These are phyloP conservation scores for Filosporella fistucella DNA, from an alignment of 495 filamentous ascomycete genomes.

Conservation along the genomic window DNA sequence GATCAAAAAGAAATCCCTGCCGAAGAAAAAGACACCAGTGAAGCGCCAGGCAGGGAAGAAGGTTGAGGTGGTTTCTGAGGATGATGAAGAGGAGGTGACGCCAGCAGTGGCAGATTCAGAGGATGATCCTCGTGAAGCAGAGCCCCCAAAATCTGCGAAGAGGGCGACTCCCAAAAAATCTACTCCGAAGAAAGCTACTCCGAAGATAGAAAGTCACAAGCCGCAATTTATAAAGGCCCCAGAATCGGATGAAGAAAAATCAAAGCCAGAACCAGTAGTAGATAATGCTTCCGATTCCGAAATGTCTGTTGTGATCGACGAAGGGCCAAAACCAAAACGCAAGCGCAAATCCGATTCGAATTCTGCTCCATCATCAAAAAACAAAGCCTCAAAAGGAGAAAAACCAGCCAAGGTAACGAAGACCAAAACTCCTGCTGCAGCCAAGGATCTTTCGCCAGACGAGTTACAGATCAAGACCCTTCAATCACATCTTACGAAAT, in stretches of 20 bases:
- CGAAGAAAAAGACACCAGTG: not conserved
- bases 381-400: slow-evolving; percentile 13
- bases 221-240: not conserved
- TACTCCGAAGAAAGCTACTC: not conserved
- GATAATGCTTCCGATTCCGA: slow-evolving; percentile 68
- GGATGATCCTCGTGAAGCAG: not conserved
- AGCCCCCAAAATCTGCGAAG: not conserved
- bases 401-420: slow-evolving; percentile 1
- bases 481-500: slow-evolving; percentile 84
- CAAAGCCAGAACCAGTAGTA: slow-evolving; percentile 6
- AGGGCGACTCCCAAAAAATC: slow-evolving; percentile 3
- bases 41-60: not conserved
- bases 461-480: slow-evolving; percentile 86
- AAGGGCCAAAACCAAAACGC: slow-evolving; percentile 50
- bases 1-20: not conserved
- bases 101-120: not conserved
- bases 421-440: not conserved
- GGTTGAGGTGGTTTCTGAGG: slow-evolving; percentile 9
- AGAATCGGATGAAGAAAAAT: slow-evolving; percentile 14
- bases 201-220: not conserved
- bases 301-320: slow-evolving; percentile 72
- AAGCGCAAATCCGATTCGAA: slow-evolving; percentile 28
- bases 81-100: slow-evolving; percentile 22
- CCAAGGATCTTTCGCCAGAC: slow-evolving; percentile 54
- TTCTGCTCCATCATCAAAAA: slow-evolving; percentile 27